Evolutionary conservation across 805 yeast species (phyloP).

Genomic region (Metschnikowia continentalis): DNA sequence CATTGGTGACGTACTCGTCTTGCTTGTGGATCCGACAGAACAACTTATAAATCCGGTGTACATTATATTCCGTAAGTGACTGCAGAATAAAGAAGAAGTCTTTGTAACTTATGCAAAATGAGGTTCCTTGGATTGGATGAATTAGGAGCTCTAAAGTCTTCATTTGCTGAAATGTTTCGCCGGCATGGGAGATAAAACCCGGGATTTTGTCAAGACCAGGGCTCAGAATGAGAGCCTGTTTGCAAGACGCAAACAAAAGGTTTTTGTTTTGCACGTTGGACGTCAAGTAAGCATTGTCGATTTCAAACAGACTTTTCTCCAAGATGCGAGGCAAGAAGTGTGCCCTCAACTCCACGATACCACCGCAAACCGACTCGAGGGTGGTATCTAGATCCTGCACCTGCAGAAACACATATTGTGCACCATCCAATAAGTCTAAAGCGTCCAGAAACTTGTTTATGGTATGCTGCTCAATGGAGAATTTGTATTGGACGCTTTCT

Average conservation of each 20-base stretch:
- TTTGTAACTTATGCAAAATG: neutral
- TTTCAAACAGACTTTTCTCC: neutral
- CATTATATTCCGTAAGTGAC: neutral
- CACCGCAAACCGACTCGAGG: neutral
- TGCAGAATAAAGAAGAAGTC: neutral
- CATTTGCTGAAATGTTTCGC: neutral
- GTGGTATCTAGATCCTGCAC: neutral
- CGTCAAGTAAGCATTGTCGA: neutral
- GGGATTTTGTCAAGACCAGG: neutral
- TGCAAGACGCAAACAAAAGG: neutral
- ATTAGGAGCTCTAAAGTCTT: neutral
- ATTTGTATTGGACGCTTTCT: conserved; percentile 19
- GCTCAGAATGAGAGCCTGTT: neutral
- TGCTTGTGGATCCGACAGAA: neutral
- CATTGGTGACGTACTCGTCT: neutral
- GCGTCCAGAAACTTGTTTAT: neutral
- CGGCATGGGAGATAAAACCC: neutral
- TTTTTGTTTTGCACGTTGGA: neutral
- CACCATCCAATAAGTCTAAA: neutral
- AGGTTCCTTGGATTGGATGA: neutral
- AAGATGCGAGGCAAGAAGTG: neutral
- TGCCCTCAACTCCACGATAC: neutral
- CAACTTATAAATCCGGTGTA: neutral
- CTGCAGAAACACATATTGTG: neutral
- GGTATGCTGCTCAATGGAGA: conserved; percentile 1